Conservation (phyloP, 2,329 filamentous ascomycete species). For the Seiridium unicorne region DNA sequence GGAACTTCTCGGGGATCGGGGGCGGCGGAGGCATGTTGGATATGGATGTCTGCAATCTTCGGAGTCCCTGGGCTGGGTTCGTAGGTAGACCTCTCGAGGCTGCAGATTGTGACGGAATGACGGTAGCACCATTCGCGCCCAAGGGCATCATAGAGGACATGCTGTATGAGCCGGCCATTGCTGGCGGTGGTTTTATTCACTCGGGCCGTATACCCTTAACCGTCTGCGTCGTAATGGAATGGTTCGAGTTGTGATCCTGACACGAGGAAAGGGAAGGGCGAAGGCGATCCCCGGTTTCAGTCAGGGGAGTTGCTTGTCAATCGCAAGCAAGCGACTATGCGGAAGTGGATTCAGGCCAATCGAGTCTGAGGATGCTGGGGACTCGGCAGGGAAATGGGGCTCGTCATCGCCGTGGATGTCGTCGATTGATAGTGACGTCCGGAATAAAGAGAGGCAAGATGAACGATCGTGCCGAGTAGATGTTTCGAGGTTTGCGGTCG, state of each 20-base stretch:
- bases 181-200: background rate
- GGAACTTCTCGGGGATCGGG: slow-evolving; percentile 49
- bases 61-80: slow-evolving; percentile 24
- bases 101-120: slow-evolving; percentile 24
- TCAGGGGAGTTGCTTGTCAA: slow-evolving; percentile 3
- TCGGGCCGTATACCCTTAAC: background rate
- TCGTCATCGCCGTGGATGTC: slow-evolving; percentile 8
- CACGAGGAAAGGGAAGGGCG: slow-evolving; percentile 5
- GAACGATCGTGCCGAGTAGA: background rate
- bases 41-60: slow-evolving; percentile 22
- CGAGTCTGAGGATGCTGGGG: slow-evolving; percentile 5
- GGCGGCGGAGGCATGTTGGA: slow-evolving; percentile 36
- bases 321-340: slow-evolving; percentile 9
- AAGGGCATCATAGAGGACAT: slow-evolving; percentile 19
- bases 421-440: background rate
- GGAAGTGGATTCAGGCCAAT: slow-evolving; percentile 8
- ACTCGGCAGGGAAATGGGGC: slow-evolving; percentile 1
- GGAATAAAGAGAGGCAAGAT: background rate
- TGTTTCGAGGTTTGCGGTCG: background rate
- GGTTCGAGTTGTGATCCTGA: slow-evolving; percentile 4
- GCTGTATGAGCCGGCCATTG: slow-evolving; percentile 3
- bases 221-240: background rate
- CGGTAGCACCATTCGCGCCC: slow-evolving; percentile 27
- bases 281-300: slow-evolving; percentile 11
- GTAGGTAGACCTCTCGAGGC: slow-evolving; percentile 24